Base-by-base conservation (phyloP, 2,329 filamentous ascomycete genomes). In the Aspergillus quadrilineatus region DNA sequence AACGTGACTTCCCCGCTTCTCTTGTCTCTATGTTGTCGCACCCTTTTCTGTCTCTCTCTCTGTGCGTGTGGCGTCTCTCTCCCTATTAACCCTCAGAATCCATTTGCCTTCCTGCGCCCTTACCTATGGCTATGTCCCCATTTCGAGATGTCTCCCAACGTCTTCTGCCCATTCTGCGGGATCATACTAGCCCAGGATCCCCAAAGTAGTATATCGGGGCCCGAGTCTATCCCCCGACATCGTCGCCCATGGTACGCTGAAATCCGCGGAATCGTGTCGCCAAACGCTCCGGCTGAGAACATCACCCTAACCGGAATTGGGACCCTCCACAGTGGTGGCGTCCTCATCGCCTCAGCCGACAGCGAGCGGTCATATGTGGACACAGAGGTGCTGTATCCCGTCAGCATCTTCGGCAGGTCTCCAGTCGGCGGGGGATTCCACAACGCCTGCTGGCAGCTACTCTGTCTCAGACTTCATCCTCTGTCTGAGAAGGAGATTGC, bases 391-490 rank as follows among this genome's bases (percentile, higher is more conserved):
- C 15, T 47, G 29, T 4, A 47, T 4, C n/a, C 29, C 36, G 7
- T 47, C 28, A 10, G 14, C n/a, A 4, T 4, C 28, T 3, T 34
- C 17, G 4, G 7, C 8, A 15, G 5, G 48, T 32, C 45, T 60
- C 56, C 43, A 53, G 53, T 9, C 22, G 5, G 44, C 62, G 12
- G 45, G 29, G 45, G 29, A 10, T 14, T 47, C 29, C 61, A 63
- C 32, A 22, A 58, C 22, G 47, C 51, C 1, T 63, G 61, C 50
- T 63, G 61, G 60, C 47, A 22, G 30, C 36, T 63, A n/a, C 54
- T 63, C 29, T 46, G 54, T 6, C 44, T 45, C 1, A 46, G 57
- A 3, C 48, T 62, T 3, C 26, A 42, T 10, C n/a, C 55, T 41
- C 17, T 14, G 15, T 17, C 5, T 30, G 9, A 53, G 14, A 26